phyloP scores from a whole-genome alignment of 2,329 filamentous ascomycete species.

The Erysiphe neolycopersici region DNA sequence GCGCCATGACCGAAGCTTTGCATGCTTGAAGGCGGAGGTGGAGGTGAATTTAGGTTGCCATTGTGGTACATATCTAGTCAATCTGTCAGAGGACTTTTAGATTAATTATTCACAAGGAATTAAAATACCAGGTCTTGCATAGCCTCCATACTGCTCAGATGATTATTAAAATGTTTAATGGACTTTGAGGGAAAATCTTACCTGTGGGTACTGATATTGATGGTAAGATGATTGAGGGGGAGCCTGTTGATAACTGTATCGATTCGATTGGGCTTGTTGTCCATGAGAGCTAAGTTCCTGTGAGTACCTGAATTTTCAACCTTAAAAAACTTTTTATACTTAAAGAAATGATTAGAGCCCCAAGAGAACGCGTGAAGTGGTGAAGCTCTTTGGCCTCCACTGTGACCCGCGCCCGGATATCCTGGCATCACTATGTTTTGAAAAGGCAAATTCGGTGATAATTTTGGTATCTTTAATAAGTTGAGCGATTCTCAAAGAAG shows the following conservation, averaged over 20 bases:
- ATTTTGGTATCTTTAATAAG: too few species aligned
- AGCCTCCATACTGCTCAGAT: slow-evolving; percentile 1
- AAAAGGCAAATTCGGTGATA: too few species aligned
- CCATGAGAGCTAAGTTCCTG: neutral
- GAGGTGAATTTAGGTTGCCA: slow-evolving; percentile 30
- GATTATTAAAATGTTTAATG: neutral
- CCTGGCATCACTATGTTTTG: slow-evolving; percentile 25
- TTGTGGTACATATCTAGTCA: slow-evolving; percentile 19
- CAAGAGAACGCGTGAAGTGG: slow-evolving; percentile 16
- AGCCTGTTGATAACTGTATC: slow-evolving; percentile 23
- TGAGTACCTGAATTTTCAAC: neutral
- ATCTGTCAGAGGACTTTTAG: neutral
- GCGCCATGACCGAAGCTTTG: slow-evolving; percentile 61
- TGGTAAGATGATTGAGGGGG: slow-evolving; percentile 16
- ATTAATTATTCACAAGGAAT: neutral
- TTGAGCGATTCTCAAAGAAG: too few species aligned
- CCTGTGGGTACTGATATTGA: neutral
- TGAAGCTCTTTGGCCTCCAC: slow-evolving; percentile 17
- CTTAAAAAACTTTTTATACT: slow-evolving; percentile 7
- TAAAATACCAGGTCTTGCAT: slow-evolving; percentile 12
- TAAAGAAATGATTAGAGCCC: slow-evolving; percentile 23
- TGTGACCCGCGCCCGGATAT: slow-evolving; percentile 29
- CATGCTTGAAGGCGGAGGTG: slow-evolving; percentile 39
- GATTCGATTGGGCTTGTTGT: slow-evolving; percentile 7
- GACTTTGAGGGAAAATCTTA: neutral